Conservation (phyloP, 2,329 filamentous ascomycete genomes). For the Claviceps humidiphila region DNA sequence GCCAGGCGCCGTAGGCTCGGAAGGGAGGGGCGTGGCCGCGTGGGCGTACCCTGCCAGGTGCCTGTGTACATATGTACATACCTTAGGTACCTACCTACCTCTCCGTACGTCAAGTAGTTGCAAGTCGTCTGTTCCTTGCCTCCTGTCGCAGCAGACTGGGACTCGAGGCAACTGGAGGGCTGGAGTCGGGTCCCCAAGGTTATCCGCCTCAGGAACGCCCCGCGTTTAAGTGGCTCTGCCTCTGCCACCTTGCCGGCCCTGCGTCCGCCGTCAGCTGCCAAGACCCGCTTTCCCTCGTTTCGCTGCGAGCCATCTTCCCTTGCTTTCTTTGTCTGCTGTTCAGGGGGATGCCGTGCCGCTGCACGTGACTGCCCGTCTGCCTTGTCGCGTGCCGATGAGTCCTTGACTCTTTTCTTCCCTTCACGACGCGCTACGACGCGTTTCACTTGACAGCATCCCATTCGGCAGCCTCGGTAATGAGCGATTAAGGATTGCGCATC, state of each 20-base stretch:
- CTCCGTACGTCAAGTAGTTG: too few species aligned
- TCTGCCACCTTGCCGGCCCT: neutral
- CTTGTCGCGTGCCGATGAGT: neutral
- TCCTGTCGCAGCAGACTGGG: too few species aligned
- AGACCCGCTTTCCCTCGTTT: neutral
- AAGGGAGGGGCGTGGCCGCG: constrained; percentile 3
- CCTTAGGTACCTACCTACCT: too few species aligned
- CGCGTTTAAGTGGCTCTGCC: constrained; percentile 18
- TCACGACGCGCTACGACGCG: neutral
- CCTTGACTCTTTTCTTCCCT: too few species aligned
- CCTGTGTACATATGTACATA: too few species aligned
- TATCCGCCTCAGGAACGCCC: constrained; percentile 20
- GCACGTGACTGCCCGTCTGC: constrained; percentile 16
- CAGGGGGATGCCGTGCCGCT: neutral
- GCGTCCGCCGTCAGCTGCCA: neutral
- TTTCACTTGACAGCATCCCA: too few species aligned
- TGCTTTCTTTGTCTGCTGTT: neutral
- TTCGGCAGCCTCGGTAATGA: neutral
- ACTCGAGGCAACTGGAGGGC: too few species aligned
- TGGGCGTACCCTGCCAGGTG: neutral
- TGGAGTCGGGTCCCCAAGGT: neutral
- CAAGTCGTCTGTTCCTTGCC: too few species aligned
- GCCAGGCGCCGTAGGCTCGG: constrained; percentile 6
- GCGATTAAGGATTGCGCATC: neutral
- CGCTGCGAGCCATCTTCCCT: neutral